Conservation (phyloP, 2,329 filamentous ascomycete genomes). For the Colletotrichum limetticola region DNA sequence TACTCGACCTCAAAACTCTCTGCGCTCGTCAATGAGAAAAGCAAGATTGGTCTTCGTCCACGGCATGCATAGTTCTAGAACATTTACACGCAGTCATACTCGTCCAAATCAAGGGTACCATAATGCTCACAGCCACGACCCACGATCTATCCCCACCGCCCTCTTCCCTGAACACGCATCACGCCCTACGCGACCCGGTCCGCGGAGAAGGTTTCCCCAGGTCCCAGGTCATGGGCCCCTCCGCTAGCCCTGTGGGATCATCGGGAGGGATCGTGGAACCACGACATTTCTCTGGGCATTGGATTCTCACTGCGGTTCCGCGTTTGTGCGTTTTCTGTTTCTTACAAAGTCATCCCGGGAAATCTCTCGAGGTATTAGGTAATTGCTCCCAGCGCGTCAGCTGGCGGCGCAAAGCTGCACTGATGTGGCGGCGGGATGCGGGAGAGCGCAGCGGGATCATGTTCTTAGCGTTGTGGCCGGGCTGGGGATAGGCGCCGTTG, state of each 20-base stretch:
- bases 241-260: neutral
- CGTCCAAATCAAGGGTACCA: neutral
- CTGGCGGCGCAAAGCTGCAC: neutral
- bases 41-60: no score
- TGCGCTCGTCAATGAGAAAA: no score
- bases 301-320: neutral
- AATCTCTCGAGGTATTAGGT: neutral
- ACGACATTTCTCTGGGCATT: neutral
- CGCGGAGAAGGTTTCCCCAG: neutral
- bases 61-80: no score
- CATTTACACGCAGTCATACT: no score
- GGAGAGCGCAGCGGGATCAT: neutral
- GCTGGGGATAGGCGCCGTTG: neutral
- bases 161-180: neutral
- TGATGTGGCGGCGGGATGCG: neutral
- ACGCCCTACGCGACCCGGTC: neutral
- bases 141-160: neutral
- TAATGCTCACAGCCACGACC: no score
- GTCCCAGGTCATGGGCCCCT: neutral
- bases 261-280: neutral
- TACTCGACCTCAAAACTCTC: no score
- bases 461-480: neutral
- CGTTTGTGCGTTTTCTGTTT: neutral
- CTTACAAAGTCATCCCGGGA: neutral
- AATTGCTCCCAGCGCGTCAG: neutral